phyloP scores from a whole-genome alignment of 1,284 basidiomycete species.

The Cryptococcus sp. region DNA sequence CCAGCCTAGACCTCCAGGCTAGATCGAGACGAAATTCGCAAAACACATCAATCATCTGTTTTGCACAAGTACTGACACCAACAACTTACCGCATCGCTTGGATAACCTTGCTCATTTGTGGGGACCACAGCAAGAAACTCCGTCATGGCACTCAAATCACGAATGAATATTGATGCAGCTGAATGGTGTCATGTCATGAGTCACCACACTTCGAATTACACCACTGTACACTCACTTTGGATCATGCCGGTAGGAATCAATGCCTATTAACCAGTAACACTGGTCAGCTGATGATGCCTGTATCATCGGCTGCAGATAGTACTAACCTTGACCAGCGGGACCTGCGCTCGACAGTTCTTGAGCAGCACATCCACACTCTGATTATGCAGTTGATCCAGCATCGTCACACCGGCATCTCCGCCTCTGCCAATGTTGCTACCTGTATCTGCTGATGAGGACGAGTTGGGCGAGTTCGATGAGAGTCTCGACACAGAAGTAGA shows the following conservation, averaged over 20 bases:
- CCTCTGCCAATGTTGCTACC: background rate
- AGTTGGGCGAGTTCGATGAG: constrained; percentile 2
- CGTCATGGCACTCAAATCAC: constrained; percentile 28
- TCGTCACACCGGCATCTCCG: constrained; percentile 13
- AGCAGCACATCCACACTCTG: constrained; percentile 37
- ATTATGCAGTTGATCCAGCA: constrained; percentile 27
- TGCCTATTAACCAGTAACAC: constrained; percentile 9
- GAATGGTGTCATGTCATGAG: background rate
- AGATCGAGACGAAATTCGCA: background rate
- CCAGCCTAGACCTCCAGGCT: constrained; percentile 42
- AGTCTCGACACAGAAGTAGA: background rate
- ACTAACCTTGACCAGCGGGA: constrained; percentile 30
- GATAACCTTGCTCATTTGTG: constrained; percentile 45
- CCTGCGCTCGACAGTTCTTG: constrained; percentile 23
- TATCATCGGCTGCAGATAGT: background rate
- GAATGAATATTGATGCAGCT: constrained; percentile 31
- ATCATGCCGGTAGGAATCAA: constrained; percentile 34
- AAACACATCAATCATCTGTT: background rate
- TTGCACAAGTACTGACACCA: background rate
- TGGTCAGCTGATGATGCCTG: background rate
- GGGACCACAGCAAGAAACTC: constrained; percentile 40
- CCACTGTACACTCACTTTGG: constrained; percentile 23
- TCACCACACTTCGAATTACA: background rate
- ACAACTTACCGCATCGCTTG: constrained; percentile 29
- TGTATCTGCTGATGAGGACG: background rate